A percentile compares a stretch with the other conserved stretches of the same genome.
Evolutionary conservation across 371 early-diverging fungal species (phyloP).

Genomic region (Gilbertella persicaria): DNA sequence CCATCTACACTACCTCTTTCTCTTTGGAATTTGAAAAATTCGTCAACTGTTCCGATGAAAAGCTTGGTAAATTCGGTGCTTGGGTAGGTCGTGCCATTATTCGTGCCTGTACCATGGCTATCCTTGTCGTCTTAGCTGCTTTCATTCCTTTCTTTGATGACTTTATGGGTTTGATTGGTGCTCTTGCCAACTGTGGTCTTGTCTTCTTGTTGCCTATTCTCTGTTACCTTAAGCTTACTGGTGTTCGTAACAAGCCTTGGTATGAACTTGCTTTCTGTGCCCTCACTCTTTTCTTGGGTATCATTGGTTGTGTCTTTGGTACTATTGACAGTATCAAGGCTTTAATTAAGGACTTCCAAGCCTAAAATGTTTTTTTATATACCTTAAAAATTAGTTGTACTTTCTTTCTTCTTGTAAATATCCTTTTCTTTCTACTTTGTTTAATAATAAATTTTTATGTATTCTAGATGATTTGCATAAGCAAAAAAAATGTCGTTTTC

Average conservation of each 20-base stretch:
- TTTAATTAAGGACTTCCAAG: conserved; percentile 40
- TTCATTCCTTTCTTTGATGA: conserved; percentile 74
- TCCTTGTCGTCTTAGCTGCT: conserved; percentile 53
- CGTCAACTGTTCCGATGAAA: conserved; percentile 34
- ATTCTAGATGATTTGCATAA: too few species aligned
- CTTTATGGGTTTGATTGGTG: conserved; percentile 75
- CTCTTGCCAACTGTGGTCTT: conserved; percentile 65
- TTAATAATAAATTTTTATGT: too few species aligned
- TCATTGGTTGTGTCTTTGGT: conserved; percentile 64
- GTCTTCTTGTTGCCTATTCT: conserved; percentile 74
- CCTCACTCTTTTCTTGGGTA: conserved; percentile 60
- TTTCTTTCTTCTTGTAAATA: too few species aligned
- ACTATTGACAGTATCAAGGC: conserved; percentile 60
- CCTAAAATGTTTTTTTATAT: too few species aligned
- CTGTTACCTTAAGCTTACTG: conserved; percentile 65
- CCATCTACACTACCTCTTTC: conserved; percentile 82
- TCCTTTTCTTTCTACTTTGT: too few species aligned
- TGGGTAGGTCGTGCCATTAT: conserved; percentile 55
- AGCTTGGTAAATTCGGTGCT: conserved; percentile 40
- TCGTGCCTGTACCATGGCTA: conserved; percentile 51
- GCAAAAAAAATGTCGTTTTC: too few species aligned
- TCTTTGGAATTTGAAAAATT: conserved; percentile 72
- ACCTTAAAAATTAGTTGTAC: neutral
- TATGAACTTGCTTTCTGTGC: conserved; percentile 54
- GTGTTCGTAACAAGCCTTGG: conserved; percentile 47